Evolutionary conservation across 202 grass and related monocot genomes (phyloP).

Genomic region (Dendrocalamus latiflorus): DNA sequence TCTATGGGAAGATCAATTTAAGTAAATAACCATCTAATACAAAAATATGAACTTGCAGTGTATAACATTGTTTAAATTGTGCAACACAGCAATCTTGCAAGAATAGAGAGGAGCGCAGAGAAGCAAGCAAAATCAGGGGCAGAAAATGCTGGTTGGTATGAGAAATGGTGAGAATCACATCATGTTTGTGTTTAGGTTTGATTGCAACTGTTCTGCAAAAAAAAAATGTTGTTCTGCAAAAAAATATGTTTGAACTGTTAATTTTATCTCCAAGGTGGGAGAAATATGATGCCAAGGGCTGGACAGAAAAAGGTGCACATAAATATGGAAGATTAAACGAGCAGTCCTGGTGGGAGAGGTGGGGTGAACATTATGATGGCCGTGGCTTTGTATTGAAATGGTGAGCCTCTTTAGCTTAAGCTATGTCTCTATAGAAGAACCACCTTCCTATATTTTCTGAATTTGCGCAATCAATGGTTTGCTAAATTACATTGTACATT

Average conservation of each 20-base stretch:
- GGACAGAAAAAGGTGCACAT: slow-evolving; percentile 96
- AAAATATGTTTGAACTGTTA: background rate
- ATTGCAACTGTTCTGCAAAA: slow-evolving; percentile 3
- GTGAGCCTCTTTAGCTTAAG: slow-evolving; percentile 38
- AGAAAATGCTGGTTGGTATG: slow-evolving; percentile 97
- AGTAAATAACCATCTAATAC: background rate
- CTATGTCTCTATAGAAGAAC: background rate
- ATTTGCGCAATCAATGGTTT: background rate
- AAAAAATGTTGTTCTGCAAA: too few species aligned
- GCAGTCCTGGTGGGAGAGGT: slow-evolving; percentile 98
- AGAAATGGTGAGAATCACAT: slow-evolving; percentile 75
- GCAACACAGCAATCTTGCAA: slow-evolving; percentile 79
- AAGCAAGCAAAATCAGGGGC: slow-evolving; percentile 90
- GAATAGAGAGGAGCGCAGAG: slow-evolving; percentile 89
- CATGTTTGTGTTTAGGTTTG: slow-evolving; percentile 9
- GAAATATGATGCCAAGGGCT: slow-evolving; percentile 98
- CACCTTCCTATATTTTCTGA: background rate
- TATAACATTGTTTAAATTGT: background rate
- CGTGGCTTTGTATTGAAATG: slow-evolving; percentile 94
- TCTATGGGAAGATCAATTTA: background rate
- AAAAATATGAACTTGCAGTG: background rate
- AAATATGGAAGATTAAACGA: slow-evolving; percentile 95
- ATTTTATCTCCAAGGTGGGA: slow-evolving; percentile 72
- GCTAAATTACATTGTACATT: background rate
- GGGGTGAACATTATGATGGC: slow-evolving; percentile 98